These are phyloP conservation scores for Venturia pyrina DNA, from an alignment of 2,329 filamentous ascomycete species.

Conservation along the genomic window DNA sequence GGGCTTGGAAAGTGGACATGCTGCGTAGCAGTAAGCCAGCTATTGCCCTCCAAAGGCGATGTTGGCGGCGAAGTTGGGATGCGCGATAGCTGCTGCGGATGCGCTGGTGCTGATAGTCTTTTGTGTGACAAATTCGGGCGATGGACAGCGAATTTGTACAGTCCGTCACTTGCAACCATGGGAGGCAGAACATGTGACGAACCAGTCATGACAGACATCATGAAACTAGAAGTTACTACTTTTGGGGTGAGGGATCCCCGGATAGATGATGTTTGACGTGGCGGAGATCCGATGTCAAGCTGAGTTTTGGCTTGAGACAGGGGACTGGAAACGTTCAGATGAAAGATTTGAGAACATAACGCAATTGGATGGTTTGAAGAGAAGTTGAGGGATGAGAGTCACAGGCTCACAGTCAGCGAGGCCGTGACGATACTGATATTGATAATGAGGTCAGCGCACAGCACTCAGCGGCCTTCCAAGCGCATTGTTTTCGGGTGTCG, in stretches of 20 bases:
- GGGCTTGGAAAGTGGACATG: neutral
- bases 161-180: neutral
- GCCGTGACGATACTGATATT: neutral
- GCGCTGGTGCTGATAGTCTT: neutral
- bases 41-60: neutral
- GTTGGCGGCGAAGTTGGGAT: neutral
- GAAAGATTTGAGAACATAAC: neutral
- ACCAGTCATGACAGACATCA: neutral
- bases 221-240: neutral
- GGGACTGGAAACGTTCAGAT: neutral
- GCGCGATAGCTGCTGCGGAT: neutral
- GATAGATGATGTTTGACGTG: conserved; percentile 2
- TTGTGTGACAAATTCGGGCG: neutral
- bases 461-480: neutral
- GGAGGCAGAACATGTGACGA: neutral
- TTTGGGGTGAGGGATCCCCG: neutral
- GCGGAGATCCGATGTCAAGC: neutral
- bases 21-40: neutral
- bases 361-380: neutral
- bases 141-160: neutral
- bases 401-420: neutral
- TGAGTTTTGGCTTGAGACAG: neutral
- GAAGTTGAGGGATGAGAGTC: neutral
- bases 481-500: conserved; percentile 1
- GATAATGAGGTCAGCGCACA: neutral